These are phyloP conservation scores for Termitomyces sp. DNA, from an alignment of 768 basidiomycete genomes.

Conservation along the genomic window DNA sequence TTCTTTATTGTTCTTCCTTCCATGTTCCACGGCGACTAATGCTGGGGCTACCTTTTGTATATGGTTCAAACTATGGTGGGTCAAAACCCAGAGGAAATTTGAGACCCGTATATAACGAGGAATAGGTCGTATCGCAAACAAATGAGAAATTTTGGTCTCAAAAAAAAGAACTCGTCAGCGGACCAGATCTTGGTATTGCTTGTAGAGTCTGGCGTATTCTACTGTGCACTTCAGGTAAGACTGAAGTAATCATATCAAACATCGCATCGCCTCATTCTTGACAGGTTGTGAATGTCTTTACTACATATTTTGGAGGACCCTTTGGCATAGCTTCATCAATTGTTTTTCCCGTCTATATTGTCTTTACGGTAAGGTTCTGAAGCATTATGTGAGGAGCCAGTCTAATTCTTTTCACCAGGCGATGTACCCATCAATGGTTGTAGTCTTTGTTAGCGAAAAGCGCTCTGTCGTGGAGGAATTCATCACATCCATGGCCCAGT, in stretches of 20 bases:
- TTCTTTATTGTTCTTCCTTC: background rate
- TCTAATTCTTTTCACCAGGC: background rate
- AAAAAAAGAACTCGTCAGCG: background rate
- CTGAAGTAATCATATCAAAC: background rate
- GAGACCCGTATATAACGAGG: background rate
- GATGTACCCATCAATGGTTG: background rate
- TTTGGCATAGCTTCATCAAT: background rate
- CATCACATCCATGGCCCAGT: background rate
- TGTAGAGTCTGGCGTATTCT: background rate
- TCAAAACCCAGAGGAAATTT: background rate
- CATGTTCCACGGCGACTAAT: background rate
- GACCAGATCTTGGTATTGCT: background rate
- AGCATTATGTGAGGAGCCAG: background rate
- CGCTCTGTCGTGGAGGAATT: background rate
- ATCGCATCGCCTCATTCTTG: background rate
- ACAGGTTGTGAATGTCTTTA: background rate
- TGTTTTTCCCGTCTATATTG: background rate
- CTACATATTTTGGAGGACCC: background rate
- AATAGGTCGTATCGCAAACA: background rate
- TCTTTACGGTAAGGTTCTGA: background rate
- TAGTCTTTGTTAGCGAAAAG: background rate
- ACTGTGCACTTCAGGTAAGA: background rate
- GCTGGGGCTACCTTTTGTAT: background rate
- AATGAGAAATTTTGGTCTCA: background rate
- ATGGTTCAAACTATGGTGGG: background rate